Percentiles rank a stretch among this genome's conserved stretches.
phyloP scores from a whole-genome alignment of 208 protist species.

The Phytomonas serpens region DNA sequence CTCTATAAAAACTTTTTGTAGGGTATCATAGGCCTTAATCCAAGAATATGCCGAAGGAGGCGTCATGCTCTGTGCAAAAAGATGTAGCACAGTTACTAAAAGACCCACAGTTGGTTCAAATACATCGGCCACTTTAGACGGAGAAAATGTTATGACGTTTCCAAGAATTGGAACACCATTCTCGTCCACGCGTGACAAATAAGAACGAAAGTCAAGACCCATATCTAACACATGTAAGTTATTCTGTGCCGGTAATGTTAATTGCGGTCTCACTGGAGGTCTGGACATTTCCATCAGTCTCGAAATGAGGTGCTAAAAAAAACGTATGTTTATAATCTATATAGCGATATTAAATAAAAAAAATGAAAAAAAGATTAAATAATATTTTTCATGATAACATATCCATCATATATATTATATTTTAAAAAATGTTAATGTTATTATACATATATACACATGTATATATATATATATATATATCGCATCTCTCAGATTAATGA shows the following conservation, averaged over 20 bases:
- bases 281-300: neutral
- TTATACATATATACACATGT: neutral
- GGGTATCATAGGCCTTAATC: constrained; percentile 67
- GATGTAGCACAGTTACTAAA: constrained; percentile 72
- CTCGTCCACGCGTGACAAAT: constrained; percentile 65
- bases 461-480: neutral
- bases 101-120: constrained; percentile 81
- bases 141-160: constrained; percentile 72
- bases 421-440: neutral
- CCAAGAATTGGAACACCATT: constrained; percentile 61
- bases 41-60: constrained; percentile 29
- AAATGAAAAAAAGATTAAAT: constrained; percentile 14
- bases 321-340: constrained; percentile 9
- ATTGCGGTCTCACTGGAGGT: constrained; percentile 1
- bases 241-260: constrained; percentile 19
- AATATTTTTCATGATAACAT: neutral
- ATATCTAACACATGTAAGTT: constrained; percentile 79
- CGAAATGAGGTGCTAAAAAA: neutral
- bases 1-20: constrained; percentile 74
- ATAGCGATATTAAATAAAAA: constrained; percentile 11
- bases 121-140: constrained; percentile 59
- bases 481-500: neutral
- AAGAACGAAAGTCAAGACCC: constrained; percentile 82
- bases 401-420: neutral
- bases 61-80: constrained; percentile 44